Evolutionary conservation across 495 filamentous ascomycete genomes (phyloP), one percentile per base, ranked within the genome.

Genomic region (Penicillium pulvis): DNA sequence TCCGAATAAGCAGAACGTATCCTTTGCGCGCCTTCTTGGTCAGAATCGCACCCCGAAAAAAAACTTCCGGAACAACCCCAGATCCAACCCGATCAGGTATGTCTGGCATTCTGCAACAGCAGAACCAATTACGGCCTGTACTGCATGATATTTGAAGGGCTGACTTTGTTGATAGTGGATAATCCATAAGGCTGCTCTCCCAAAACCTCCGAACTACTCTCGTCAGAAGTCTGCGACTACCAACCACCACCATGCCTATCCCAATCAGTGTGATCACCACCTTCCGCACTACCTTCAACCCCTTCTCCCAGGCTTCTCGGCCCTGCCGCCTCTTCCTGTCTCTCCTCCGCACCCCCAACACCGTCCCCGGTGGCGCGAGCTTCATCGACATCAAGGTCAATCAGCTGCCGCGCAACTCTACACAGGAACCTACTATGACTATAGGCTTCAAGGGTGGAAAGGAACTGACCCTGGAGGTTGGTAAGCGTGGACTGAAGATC

Each of bases 261-360:
- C 77, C 77, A 33, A 59, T 79, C 65, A 65, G 66, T 57, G 76
- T 75, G 48, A 88, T 98, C 76, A 89, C 91, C 67, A 81, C 89
- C 65, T 87, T 98, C 59, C 82, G 83, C 57, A 87, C 90, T 62
- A 83, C 81, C 67, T 97, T 97, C 87, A 96, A 96, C 75, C 95
- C 95, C 20, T 99, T 98, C 84, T 84, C 82, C 6, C 79, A 83
- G 14, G 77, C 81, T 65, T 81, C 88, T 36, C 90, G 91, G 65
- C 87, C 92, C 31, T 91, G 91, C 33, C 86, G 95, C 12, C 75
- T 93, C 46, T 92, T 99, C 71, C 88, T 98, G 61, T 86, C 90
- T 23, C 81, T 88, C 45, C 87, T 99, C n/a, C 77, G 76, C 63
- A 79, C 70, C 31, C 77, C 77, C 7, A 65, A 67, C 52, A 93